phyloP scores from a whole-genome alignment of 495 filamentous ascomycete genomes.

The Aspergillus baeticus region DNA sequence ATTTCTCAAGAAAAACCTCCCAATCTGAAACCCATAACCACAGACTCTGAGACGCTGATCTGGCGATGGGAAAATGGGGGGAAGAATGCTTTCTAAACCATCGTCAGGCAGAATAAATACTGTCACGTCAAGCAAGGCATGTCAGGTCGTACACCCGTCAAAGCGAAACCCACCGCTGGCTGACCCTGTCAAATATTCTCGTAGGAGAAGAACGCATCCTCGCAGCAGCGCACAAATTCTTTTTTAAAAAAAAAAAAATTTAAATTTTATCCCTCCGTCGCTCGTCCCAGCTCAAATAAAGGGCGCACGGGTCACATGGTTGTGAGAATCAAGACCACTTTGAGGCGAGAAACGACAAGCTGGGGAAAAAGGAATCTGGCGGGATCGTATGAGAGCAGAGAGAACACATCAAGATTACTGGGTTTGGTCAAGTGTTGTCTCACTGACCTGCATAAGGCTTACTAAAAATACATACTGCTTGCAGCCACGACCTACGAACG shows the following conservation, averaged over 20 bases:
- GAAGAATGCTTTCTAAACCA: not conserved
- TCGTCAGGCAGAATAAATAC: not conserved
- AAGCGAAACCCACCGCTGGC: not conserved
- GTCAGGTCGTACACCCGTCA: not conserved
- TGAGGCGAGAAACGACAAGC: conserved; percentile 4
- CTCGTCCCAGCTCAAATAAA: conserved; percentile 4
- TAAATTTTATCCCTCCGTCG: too few species aligned
- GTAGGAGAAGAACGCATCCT: conserved; percentile 6
- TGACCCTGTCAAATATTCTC: not conserved
- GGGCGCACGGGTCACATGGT: conserved; percentile 12
- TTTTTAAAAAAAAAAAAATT: too few species aligned
- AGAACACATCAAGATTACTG: not conserved
- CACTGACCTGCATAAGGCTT: conserved; percentile 5
- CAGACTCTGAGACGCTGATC: not conserved
- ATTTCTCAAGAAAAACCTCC: not conserved
- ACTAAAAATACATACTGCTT: not conserved
- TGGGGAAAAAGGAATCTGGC: conserved; percentile 1
- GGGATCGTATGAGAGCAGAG: conserved; percentile 2
- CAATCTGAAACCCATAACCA: not conserved
- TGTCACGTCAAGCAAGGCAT: not conserved
- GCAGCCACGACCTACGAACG: not conserved
- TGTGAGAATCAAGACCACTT: not conserved
- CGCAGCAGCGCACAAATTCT: conserved; percentile 1
- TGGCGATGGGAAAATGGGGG: not conserved
- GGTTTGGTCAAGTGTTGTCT: conserved; percentile 10